These are phyloP conservation scores for Fraxinus cuspidata DNA, from an alignment of 257 asterid genomes.

Conservation along the genomic window DNA sequence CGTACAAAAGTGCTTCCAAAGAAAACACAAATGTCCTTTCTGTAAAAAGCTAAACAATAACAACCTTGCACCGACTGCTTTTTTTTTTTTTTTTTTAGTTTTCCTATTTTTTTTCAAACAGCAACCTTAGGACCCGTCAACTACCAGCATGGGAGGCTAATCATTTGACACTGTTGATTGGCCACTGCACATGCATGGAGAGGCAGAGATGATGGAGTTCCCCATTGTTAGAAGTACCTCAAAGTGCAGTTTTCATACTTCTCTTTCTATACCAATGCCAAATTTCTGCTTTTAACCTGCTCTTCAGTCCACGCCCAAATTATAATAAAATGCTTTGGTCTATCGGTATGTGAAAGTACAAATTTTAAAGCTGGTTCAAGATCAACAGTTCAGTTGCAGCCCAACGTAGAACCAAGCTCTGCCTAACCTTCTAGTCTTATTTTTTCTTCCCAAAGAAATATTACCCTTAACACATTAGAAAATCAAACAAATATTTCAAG, in stretches of 20 bases:
- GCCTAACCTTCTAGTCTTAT: background rate
- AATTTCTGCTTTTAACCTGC: constrained; percentile 3
- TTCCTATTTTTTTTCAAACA: background rate
- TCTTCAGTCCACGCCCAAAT: background rate
- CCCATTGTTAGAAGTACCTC: constrained; percentile 9
- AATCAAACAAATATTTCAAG: background rate
- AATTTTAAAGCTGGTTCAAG: background rate
- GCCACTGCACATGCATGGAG: background rate
- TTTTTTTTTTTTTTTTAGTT: background rate
- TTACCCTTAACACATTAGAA: background rate
- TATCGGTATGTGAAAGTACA: background rate
- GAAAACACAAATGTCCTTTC: background rate
- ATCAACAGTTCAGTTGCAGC: background rate
- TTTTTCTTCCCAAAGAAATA: background rate
- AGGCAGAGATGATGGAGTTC: background rate
- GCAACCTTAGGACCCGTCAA: background rate
- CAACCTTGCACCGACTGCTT: background rate
- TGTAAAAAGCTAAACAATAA: constrained; percentile 9
- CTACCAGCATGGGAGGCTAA: background rate
- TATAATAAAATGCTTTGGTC: background rate
- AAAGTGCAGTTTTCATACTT: background rate
- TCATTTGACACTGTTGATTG: background rate
- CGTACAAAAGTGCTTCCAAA: constrained; percentile 2
- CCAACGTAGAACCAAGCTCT: background rate
- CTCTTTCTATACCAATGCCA: background rate